Evolutionary conservation across 2,329 filamentous ascomycete species (phyloP).

Genomic region (Macroventuria anomochaeta): DNA sequence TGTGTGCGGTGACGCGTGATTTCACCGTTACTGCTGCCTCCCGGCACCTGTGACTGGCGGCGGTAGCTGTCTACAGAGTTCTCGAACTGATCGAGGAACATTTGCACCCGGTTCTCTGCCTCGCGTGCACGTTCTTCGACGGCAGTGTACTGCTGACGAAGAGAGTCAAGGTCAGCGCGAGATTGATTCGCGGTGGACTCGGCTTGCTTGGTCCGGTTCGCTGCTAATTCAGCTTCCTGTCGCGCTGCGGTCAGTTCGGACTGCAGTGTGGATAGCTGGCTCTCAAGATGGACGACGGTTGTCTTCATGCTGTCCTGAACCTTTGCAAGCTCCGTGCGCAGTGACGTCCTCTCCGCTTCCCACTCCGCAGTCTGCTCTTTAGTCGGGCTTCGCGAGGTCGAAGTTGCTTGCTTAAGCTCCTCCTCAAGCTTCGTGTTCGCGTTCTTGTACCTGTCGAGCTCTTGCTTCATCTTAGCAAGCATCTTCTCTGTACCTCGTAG

Average conservation of each 20-base stretch:
- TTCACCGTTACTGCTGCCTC: constrained; percentile 43
- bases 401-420: constrained; percentile 70
- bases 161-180: constrained; percentile 75
- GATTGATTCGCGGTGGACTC: constrained; percentile 60
- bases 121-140: constrained; percentile 86
- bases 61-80: constrained; percentile 93
- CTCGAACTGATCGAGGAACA: constrained; percentile 93
- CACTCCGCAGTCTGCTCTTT: constrained; percentile 65
- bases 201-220: constrained; percentile 60
- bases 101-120: constrained; percentile 89
- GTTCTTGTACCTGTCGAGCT: constrained; percentile 88
- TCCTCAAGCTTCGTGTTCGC: constrained; percentile 83
- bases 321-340: constrained; percentile 72
- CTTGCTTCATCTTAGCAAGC: constrained; percentile 97
- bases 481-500: constrained; percentile 99
- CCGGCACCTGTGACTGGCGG: constrained; percentile 66
- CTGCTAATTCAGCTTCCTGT: constrained; percentile 72
- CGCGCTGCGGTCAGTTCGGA: constrained; percentile 71
- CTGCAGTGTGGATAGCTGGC: constrained; percentile 71
- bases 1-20: constrained; percentile 52
- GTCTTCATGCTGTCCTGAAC: constrained; percentile 73
- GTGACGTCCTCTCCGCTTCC: constrained; percentile 73
- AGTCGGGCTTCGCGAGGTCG: constrained; percentile 46
- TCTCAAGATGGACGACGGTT: constrained; percentile 72
- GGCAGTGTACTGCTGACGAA: constrained; percentile 80